Evolutionary conservation across 106 monocot species (phyloP).

Genomic region (Allium sativum): DNA sequence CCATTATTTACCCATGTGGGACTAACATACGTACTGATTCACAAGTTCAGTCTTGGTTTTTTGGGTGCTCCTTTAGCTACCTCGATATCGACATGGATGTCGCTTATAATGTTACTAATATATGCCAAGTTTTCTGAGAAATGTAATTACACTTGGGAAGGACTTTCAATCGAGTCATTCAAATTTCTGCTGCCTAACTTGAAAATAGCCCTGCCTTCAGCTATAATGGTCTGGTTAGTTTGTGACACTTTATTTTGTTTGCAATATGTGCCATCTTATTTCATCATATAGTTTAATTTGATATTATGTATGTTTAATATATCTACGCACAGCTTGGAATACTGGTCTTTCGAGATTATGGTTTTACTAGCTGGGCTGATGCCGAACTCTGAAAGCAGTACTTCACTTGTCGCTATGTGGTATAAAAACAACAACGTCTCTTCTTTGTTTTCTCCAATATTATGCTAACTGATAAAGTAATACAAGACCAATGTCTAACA

Average conservation of each 20-base stretch:
- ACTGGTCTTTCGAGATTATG: slow-evolving; percentile 78
- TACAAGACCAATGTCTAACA: slow-evolving; percentile 15
- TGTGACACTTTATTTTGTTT: neutral
- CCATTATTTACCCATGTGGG: slow-evolving; percentile 36
- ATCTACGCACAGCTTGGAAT: slow-evolving; percentile 73
- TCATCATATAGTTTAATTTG: neutral
- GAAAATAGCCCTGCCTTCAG: slow-evolving; percentile 67
- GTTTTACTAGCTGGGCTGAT: slow-evolving; percentile 75
- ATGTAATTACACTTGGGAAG: slow-evolving; percentile 53
- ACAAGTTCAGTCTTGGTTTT: slow-evolving; percentile 48
- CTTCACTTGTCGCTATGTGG: slow-evolving; percentile 91
- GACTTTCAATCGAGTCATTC: slow-evolving; percentile 48
- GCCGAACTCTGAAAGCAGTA: slow-evolving; percentile 56
- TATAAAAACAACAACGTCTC: slow-evolving; percentile 12
- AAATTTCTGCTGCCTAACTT: slow-evolving; percentile 39
- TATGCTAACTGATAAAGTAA: neutral
- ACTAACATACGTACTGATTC: slow-evolving; percentile 39
- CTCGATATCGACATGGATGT: slow-evolving; percentile 52
- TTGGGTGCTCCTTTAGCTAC: slow-evolving; percentile 34
- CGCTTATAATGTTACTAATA: slow-evolving; percentile 40
- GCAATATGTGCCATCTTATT: neutral
- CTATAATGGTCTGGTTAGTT: slow-evolving; percentile 82
- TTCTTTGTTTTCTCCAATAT: neutral
- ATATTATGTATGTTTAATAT: neutral
- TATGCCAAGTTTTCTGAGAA: slow-evolving; percentile 38